Conservation (phyloP, 495 filamentous ascomycete genomes). For the Lindgomyces ingoldianus region DNA sequence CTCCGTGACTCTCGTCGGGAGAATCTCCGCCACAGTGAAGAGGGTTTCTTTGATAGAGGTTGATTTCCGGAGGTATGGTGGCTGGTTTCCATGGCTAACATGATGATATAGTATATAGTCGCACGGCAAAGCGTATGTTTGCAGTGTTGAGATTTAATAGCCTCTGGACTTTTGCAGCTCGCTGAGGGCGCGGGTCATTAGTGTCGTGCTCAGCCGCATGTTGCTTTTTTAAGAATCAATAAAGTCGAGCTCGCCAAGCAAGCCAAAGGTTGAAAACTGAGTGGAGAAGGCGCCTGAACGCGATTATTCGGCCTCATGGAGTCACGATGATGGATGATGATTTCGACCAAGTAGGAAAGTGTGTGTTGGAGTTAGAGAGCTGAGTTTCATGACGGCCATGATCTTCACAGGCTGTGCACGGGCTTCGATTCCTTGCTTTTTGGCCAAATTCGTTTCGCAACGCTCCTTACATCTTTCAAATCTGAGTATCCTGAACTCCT, state of each 20-base stretch:
- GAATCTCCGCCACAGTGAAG: constrained; percentile 22
- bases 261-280: not conserved
- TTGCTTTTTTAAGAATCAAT: constrained; percentile 19
- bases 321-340: not conserved
- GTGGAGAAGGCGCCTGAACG: too few species aligned
- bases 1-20: not conserved
- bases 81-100: constrained; percentile 1
- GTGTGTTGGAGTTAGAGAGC: not conserved
- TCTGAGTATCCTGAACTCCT: not conserved
- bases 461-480: not conserved
- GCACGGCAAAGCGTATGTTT: not conserved
- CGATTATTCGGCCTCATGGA: too few species aligned
- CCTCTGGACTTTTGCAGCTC: not conserved
- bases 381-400: not conserved
- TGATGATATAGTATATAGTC: not conserved
- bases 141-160: too few species aligned
- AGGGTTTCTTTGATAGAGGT: constrained; percentile 1
- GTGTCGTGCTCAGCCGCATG: constrained; percentile 17
- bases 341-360: not conserved
- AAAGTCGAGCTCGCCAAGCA: constrained; percentile 1
- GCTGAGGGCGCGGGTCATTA: not conserved
- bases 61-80: not conserved
- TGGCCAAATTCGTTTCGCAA: not conserved
- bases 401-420: not conserved
- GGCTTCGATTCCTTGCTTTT: not conserved